A percentile compares a stretch with the other conserved stretches of the same genome.
These are phyloP conservation scores for Rhodocollybia butyracea DNA, from an alignment of 768 basidiomycete species.

Conservation along the genomic window DNA sequence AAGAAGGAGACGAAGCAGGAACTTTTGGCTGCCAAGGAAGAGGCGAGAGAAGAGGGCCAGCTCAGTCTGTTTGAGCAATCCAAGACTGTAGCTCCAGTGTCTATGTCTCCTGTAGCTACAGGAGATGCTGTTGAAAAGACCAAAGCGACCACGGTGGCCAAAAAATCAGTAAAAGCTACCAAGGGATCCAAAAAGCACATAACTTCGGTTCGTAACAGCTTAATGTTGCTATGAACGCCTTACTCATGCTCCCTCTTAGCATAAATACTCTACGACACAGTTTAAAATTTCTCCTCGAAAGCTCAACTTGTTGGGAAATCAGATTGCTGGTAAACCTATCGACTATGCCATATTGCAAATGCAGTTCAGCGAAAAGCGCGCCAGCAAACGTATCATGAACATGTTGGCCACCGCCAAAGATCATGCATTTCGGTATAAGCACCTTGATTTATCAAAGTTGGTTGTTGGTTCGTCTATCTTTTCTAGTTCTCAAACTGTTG, in stretches of 20 bases:
- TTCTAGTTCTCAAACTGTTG: neutral
- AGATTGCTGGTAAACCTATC: constrained; percentile 88
- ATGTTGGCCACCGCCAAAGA: constrained; percentile 86
- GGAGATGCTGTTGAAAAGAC: too few relatives aligned
- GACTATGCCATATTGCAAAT: constrained; percentile 96
- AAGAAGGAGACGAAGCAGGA: constrained; percentile 44
- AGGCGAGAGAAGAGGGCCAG: constrained; percentile 41
- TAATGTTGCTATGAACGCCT: neutral
- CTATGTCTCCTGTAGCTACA: too few relatives aligned
- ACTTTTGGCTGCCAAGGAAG: constrained; percentile 40
- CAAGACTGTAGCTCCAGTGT: constrained; percentile 7
- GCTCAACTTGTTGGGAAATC: constrained; percentile 81
- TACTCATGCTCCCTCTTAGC: constrained; percentile 40
- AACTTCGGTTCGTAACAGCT: neutral
- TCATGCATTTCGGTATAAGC: constrained; percentile 78
- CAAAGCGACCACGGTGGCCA: too few relatives aligned
- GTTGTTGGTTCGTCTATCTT: constrained; percentile 64
- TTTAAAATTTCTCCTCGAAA: constrained; percentile 96
- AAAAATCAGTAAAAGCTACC: neutral
- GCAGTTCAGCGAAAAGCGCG: constrained; percentile 93
- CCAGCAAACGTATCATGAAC: constrained; percentile 80
- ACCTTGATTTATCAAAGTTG: constrained; percentile 65
- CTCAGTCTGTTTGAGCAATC: constrained; percentile 48
- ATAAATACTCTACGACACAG: constrained; percentile 88
- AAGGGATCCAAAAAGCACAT: neutral